Evolutionary conservation across 2,329 filamentous ascomycete species (phyloP).

Genomic region (Colletotrichum horii): DNA sequence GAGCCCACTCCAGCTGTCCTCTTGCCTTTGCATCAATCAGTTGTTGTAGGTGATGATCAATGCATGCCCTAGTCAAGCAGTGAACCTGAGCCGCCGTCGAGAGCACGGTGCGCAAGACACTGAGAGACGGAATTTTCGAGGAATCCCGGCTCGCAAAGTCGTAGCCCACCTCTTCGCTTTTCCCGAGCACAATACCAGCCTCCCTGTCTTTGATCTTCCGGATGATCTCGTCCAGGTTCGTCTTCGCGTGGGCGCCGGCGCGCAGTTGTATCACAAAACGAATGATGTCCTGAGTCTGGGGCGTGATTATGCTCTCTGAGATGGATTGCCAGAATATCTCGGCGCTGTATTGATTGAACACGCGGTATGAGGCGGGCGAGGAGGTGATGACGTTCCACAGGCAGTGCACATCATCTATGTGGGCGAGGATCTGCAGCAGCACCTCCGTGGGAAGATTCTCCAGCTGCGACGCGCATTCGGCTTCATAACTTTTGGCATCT

Average conservation of each 20-base stretch:
- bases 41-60: neutral
- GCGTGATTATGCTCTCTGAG: neutral
- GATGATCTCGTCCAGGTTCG: neutral
- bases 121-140: neutral
- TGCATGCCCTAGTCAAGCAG: neutral
- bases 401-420: neutral
- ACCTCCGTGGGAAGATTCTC: constrained; percentile 9
- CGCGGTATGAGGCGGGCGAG: neutral
- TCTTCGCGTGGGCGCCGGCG: neutral
- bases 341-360: neutral
- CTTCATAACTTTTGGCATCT: too few relatives aligned
- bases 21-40: neutral
- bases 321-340: constrained; percentile 3
- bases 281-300: constrained; percentile 8
- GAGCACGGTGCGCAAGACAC: neutral
- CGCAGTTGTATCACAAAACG: neutral
- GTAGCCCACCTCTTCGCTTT: neutral
- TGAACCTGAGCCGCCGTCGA: neutral
- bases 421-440: constrained; percentile 3
- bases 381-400: constrained; percentile 2
- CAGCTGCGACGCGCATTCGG: neutral
- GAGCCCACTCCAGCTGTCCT: neutral
- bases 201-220: constrained; percentile 5
- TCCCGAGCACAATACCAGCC: constrained; percentile 9
- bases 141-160: neutral